Base-by-base conservation (phyloP, 768 basidiomycete species). In the Calocybe indica region DNA sequence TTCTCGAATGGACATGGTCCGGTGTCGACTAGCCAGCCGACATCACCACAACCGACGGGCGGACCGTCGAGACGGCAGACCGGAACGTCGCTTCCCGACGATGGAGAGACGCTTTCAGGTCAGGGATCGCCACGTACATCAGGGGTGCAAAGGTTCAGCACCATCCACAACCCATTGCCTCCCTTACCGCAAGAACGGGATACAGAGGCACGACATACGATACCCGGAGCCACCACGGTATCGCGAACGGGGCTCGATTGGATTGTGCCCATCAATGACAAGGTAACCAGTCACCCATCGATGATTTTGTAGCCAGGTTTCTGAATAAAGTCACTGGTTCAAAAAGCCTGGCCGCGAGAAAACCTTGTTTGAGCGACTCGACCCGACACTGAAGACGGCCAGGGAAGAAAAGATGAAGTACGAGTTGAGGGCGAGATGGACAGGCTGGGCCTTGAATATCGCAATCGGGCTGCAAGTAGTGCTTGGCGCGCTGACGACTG, bases 401-500 rank as follows among this genome's bases (percentile, higher is more conserved):
- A 56, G 55, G 6, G 9, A n/a, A 0, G 76, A 82, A 54, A 70
- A 69, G 46, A 59, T 63, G 15, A 80, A 75, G 46, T 78, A 71
- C 47, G 67, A 69, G 0, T 42, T 54, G 28, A 77, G 75, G 63
- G 81, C 79, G 53, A 60, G 55, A 53, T 50, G 66, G 45, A 70
- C 67, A 12, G 69, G 65, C 5, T 72, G 54, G 35, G 45, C 62
- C 5, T 56, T 70, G 29, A 73, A 77, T 51, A 47, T 67, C 9
- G 82, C 83, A 0, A 86, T 85, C 38, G 75, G 71, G 9, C 46
- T 83, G 34, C 85, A 87, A 57, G 78, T 87, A 3, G 35, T 82
- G 0, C 62, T 87, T 29, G 84, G 83, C 5, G 75, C 85, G 2
- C 64, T 88, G 29, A 86, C 82, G 5, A 87, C 85, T 0, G 85